Evolutionary conservation across 2,329 filamentous ascomycete species (phyloP).

Genomic region (Phyllosticta citrichinensis): DNA sequence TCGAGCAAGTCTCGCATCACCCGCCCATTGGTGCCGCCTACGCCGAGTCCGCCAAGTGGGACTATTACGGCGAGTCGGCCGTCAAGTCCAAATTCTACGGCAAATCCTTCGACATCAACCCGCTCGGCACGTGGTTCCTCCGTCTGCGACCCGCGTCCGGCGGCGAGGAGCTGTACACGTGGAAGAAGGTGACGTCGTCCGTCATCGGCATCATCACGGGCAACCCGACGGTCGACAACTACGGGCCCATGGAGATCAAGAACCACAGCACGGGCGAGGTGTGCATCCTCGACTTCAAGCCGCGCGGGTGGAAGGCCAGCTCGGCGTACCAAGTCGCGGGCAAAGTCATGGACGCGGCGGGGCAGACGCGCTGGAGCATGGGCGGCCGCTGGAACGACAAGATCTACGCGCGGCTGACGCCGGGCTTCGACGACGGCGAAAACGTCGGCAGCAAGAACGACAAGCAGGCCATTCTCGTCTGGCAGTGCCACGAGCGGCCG

Average conservation of each 20-base stretch:
- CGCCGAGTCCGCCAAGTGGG: constrained; percentile 89
- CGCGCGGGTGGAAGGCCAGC: constrained; percentile 88
- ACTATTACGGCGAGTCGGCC: constrained; percentile 90
- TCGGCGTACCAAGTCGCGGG: constrained; percentile 83
- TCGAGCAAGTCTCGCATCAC: constrained; percentile 97
- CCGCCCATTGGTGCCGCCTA: constrained; percentile 88
- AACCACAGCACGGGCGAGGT: constrained; percentile 93
- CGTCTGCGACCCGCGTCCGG: constrained; percentile 66
- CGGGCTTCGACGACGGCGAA: constrained; percentile 65
- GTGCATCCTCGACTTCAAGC: constrained; percentile 86
- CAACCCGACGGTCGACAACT: constrained; percentile 94
- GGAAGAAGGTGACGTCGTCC: constrained; percentile 97
- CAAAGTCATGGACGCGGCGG: constrained; percentile 69
- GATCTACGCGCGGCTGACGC: constrained; percentile 86
- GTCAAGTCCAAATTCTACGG: constrained; percentile 97
- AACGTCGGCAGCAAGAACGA: constrained; percentile 36
- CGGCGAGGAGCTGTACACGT: constrained; percentile 83
- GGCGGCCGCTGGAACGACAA: constrained; percentile 97
- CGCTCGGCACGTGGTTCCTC: constrained; percentile 93
- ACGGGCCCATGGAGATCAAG: constrained; percentile 92
- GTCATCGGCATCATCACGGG: constrained; percentile 98
- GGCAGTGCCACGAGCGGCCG: constrained; percentile 78
- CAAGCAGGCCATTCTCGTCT: constrained; percentile 76
- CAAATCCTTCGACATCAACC: constrained; percentile 94
- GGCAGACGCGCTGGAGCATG: constrained; percentile 77